phyloP scores from a whole-genome alignment of 106 monocot species.

The Dactylorhiza incarnata region DNA sequence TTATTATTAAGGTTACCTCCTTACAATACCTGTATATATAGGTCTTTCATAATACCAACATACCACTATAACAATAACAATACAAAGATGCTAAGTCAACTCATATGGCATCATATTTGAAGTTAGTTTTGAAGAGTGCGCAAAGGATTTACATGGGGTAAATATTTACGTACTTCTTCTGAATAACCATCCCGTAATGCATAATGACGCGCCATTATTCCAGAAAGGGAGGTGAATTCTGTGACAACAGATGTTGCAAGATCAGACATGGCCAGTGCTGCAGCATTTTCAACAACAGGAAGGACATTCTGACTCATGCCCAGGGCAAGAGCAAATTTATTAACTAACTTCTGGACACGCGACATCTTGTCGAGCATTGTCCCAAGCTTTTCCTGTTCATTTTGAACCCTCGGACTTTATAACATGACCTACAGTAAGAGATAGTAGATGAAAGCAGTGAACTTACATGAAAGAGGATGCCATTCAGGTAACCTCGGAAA shows the following conservation, averaged over 20 bases:
- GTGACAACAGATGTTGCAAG: conserved; percentile 86
- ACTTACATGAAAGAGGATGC: conserved; percentile 98
- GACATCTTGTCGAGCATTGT: conserved; percentile 86
- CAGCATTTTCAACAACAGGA: conserved; percentile 56
- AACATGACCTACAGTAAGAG: neutral
- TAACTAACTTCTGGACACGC: conserved; percentile 55
- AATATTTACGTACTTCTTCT: conserved; percentile 38
- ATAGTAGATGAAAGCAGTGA: neutral
- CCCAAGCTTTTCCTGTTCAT: conserved; percentile 79
- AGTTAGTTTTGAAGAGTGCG: neutral
- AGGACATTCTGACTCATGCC: conserved; percentile 42
- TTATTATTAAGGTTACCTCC: too few species aligned
- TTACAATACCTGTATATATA: too few species aligned
- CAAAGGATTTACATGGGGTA: neutral
- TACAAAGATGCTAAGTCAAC: too few species aligned
- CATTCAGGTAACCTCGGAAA: conserved; percentile 56
- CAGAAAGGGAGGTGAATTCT: conserved; percentile 91
- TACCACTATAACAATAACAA: too few species aligned
- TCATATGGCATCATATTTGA: neutral
- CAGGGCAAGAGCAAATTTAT: conserved; percentile 43
- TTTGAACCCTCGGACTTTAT: conserved; percentile 7
- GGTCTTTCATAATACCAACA: too few species aligned
- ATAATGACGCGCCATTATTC: conserved; percentile 95
- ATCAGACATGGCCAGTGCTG: conserved; percentile 91
- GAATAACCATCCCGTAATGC: conserved; percentile 75